Evolutionary conservation across 495 filamentous ascomycete species (phyloP), one percentile per base, ranked within the genome.

Genomic region (Articulospora tetracladia): DNA sequence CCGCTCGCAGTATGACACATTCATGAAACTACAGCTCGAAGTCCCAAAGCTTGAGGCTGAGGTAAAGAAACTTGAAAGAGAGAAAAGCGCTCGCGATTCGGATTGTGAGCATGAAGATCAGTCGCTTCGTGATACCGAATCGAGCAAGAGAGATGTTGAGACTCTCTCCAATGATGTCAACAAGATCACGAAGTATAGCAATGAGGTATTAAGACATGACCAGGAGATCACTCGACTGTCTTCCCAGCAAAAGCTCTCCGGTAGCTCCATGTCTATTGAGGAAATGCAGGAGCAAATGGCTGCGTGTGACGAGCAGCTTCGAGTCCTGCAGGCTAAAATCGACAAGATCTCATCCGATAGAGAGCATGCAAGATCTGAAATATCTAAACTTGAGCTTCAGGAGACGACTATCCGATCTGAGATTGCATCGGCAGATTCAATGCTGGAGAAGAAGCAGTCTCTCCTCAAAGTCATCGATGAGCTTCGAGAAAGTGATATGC

Each of bases 281-380:
- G 90, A 96, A 61, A 90, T 98, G 59, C 89, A 92, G 63, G 83
- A 88, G 17, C 82, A 94, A 53, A 83, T 90, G 56, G 81, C 83
- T 22, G 69, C 75, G 26, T 79, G 86, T 63, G 81, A 79, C n/a
- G 91, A 92, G 60, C 83, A 89, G 67, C 76, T 83, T 24, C 79
- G 84, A 58, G 66, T 71, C n/a, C 65, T 85, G 11, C 89, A 88
- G 65, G 76, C 81, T 30, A 79, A 75, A 26, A 79, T 92, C 15
- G 68, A 76, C 17, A 88, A 86, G 56, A 70, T 95, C 28, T 80
- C 77, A 0, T 70, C 69, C 3, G 91, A 96, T 15, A 87, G 82
- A 64, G 91, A 97, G 28, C 81, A 83, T 26, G 73, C 84, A n/a
- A 84, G 83, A 54, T 80, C 79, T 57, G 70, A 81, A n/a, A 81